Base-by-base conservation (phyloP, 805 yeast species). In the Starmerella apis region DNA sequence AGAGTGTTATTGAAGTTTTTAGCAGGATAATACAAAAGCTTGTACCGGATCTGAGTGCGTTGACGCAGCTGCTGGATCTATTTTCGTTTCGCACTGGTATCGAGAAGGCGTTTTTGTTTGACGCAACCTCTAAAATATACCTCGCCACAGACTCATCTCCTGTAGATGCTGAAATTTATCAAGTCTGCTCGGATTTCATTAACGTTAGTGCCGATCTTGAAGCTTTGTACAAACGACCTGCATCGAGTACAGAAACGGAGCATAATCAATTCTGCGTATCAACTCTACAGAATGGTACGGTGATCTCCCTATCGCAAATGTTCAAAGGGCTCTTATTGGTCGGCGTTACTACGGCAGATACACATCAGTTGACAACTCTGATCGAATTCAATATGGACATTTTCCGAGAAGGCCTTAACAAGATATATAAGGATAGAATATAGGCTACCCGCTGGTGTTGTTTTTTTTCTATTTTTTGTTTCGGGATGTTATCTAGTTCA, bases 91-190 rank as follows among this genome's bases (percentile, higher is more conserved):
- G 87, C 63, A 82, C 88, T 13, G 83, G 84, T 23, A 83, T 92
- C 54, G 98, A 92, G 57, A 92, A 92, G 69, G 90, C 92, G 18
- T 92, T 88, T 60, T 65, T 92, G 50, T 90, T 92, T 61, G 98
- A 92, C 63, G 79, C 90, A 23, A 84, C 85, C 61, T 83, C 95
- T 16, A 92, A 92, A 64, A 85, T 92, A 19, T 92, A 90, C 63
- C 87, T 90, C 44, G 96, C 96, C 4, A 90, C 97, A 0, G 98
- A 92, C 65, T 84, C 95, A 0, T 80, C 88, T 1, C 96, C 97
- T 0, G 95, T 90, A 35, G 97, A 90, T 67, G 83, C 86, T 36
- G 95, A 87, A 62, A 85, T 94, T 0, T 92, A 92, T 64, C 96
- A 92, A 64, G 94, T 90, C 1, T 92, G 97, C 66, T 94, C 96